A percentile compares a stretch with the other conserved stretches of the same genome.
Evolutionary conservation across 2,329 filamentous ascomycete species (phyloP).

Genomic region (Scytalidium sp.): DNA sequence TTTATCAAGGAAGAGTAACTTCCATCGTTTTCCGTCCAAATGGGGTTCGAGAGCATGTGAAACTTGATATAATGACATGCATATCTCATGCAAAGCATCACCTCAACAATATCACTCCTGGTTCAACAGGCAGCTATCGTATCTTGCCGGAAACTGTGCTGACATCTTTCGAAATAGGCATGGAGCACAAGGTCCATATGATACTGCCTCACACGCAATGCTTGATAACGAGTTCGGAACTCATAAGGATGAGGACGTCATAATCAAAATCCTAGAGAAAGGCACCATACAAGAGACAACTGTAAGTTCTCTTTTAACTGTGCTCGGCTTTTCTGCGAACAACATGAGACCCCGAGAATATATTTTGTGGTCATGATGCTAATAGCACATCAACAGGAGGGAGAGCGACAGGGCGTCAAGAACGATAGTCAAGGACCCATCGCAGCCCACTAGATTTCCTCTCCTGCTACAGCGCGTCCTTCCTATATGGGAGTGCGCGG

Average conservation of each 20-base stretch:
- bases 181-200: slow-evolving; percentile 76
- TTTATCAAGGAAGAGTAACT: no score
- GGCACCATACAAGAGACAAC: slow-evolving; percentile 64
- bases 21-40: no score
- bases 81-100: no score
- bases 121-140: background rate
- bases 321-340: background rate
- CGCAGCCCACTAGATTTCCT: slow-evolving; percentile 21
- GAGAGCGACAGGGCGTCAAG: slow-evolving; percentile 30
- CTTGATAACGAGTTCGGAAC: slow-evolving; percentile 90
- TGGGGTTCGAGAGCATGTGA: no score
- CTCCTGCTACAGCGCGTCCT: background rate
- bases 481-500: background rate
- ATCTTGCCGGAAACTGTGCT: background rate
- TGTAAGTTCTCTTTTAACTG: slow-evolving; percentile 37
- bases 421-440: slow-evolving; percentile 27
- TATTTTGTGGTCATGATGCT: slow-evolving; percentile 9
- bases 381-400: slow-evolving; percentile 20
- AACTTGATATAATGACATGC: no score
- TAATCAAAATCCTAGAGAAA: slow-evolving; percentile 76
- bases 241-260: slow-evolving; percentile 71
- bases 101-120: no score
- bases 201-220: slow-evolving; percentile 69
- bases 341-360: background rate
- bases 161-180: slow-evolving; percentile 55